These are phyloP conservation scores for Quercus aquifolioides DNA, from an alignment of 306 rosid genomes.

Conservation along the genomic window DNA sequence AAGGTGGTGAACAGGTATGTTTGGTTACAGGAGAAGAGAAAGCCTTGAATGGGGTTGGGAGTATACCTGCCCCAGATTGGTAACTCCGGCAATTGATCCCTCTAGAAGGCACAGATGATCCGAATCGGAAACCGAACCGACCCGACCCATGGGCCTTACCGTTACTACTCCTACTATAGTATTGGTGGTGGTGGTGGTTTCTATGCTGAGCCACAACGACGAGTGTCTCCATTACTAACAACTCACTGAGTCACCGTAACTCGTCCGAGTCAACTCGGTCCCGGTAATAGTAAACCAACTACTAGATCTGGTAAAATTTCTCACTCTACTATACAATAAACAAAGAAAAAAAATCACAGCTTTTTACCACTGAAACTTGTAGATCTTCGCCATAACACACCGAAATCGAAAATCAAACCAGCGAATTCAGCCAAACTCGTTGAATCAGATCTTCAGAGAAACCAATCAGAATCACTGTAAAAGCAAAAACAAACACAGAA, in stretches of 20 bases:
- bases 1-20: constrained; percentile 18
- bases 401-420: constrained; percentile 32
- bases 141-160: constrained; percentile 42
- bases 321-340: no score
- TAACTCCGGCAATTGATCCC: constrained; percentile 75
- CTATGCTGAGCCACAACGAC: constrained; percentile 68
- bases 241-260: constrained; percentile 6
- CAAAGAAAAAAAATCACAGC: constrained; percentile 3
- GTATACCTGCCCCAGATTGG: constrained; percentile 62
- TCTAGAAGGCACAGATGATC: constrained; percentile 32
- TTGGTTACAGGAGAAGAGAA: constrained; percentile 35
- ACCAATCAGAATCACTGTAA: constrained; percentile 15
- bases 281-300: not conserved
- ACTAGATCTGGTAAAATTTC: not conserved
- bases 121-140: constrained; percentile 45
- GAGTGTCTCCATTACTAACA: constrained; percentile 67
- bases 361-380: not conserved
- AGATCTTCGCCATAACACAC: constrained; percentile 34
- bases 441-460: constrained; percentile 23
- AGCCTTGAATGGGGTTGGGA: constrained; percentile 58
- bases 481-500: constrained; percentile 11
- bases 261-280: no score
- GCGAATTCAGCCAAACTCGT: not conserved
- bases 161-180: constrained; percentile 20
- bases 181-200: constrained; percentile 35